A percentile compares a stretch with the other conserved stretches of the same genome.
phyloP scores from a whole-genome alignment of 139 green algal species.

The Chlorella sorokiniana region DNA sequence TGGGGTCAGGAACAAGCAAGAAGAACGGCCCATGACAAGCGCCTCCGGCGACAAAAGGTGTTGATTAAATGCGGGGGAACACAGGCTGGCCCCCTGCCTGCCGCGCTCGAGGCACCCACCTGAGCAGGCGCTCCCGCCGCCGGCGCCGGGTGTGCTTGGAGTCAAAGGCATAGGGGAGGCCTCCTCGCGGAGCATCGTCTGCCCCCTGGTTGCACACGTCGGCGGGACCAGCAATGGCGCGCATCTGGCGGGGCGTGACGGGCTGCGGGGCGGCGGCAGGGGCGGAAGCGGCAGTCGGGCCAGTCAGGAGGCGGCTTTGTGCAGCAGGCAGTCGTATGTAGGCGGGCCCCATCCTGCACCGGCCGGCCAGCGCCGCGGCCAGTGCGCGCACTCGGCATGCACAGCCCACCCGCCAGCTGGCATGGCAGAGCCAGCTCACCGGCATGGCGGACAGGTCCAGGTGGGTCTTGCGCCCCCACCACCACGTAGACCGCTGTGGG shows the following conservation, averaged over 20 bases:
- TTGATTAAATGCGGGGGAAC: too few relatives aligned
- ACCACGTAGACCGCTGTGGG: slow-evolving; percentile 72
- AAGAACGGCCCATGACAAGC: neutral
- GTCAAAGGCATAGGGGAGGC: slow-evolving; percentile 38
- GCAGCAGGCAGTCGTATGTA: neutral
- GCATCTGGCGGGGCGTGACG: slow-evolving; percentile 14
- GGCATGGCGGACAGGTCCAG: slow-evolving; percentile 70
- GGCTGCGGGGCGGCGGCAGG: neutral
- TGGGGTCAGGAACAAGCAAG: neutral
- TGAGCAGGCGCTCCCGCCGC: neutral
- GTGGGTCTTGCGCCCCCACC: slow-evolving; percentile 71
- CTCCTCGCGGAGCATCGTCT: slow-evolving; percentile 34
- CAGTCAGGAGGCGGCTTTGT: neutral
- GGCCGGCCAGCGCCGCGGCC: neutral
- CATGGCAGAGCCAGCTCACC: neutral
- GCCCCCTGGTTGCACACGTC: slow-evolving; percentile 18
- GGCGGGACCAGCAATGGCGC: neutral
- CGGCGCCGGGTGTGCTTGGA: neutral
- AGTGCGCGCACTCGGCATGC: neutral
- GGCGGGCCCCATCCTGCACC: neutral
- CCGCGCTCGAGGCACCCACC: neutral
- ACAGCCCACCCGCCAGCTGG: neutral
- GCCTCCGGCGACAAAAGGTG: too few relatives aligned
- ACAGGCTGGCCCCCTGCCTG: neutral
- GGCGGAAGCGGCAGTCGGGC: neutral